Evolutionary conservation across 176 grass and related monocot species (phyloP).

Genomic region (Zea luxurians): DNA sequence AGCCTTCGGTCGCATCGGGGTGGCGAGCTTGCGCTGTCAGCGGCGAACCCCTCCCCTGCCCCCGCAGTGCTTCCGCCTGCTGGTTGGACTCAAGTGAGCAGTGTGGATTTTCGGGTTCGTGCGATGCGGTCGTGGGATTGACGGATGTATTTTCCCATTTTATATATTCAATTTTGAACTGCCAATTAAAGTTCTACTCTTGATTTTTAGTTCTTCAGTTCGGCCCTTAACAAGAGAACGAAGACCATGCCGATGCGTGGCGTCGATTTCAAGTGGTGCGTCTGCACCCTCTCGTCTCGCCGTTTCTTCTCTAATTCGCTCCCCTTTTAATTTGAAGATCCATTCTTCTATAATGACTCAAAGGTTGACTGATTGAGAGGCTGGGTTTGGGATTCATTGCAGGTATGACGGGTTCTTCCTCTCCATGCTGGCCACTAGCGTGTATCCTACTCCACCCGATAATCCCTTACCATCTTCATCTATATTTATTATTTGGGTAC

Average conservation of each 20-base stretch:
- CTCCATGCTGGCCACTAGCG: constrained; percentile 94
- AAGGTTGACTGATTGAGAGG: neutral
- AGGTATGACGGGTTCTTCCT: constrained; percentile 99
- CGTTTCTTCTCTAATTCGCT: neutral
- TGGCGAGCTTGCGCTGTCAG: neutral
- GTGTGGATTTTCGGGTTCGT: neutral
- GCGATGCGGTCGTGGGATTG: neutral
- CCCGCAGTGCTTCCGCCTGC: neutral
- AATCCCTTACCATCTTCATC: neutral
- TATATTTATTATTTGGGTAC: neutral
- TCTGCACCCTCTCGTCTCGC: neutral
- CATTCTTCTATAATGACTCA: neutral
- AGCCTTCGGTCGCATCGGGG: neutral
- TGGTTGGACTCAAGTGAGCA: neutral
- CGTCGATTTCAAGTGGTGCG: constrained; percentile 60
- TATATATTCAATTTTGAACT: constrained; percentile 1
- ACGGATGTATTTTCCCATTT: neutral
- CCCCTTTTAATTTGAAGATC: neutral
- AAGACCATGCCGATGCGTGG: constrained; percentile 50
- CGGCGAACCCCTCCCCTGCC: neutral
- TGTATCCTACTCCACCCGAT: constrained; percentile 56
- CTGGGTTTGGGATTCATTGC: neutral
- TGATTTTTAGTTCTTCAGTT: neutral
- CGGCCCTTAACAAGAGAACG: neutral
- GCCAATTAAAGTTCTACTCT: neutral